phyloP scores from a whole-genome alignment of 805 yeast genomes.

The Allodekkera sacchari region DNA sequence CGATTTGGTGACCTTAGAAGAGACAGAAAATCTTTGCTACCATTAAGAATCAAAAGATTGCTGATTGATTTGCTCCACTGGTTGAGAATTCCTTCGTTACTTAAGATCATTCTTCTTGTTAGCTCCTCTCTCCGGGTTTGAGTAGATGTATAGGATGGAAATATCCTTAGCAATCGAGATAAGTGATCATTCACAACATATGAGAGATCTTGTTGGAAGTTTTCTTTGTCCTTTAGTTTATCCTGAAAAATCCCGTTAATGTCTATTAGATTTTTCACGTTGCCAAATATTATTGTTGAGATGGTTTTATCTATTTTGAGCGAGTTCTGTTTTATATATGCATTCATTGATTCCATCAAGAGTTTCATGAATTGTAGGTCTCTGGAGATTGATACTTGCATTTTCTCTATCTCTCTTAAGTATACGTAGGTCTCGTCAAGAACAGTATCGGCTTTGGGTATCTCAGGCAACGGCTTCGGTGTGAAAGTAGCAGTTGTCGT shows the following conservation, averaged over 20 bases:
- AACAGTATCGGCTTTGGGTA: no score
- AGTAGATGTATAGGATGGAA: slow-evolving; percentile 16
- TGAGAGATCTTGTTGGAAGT: slow-evolving; percentile 6
- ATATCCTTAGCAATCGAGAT: slow-evolving; percentile 16
- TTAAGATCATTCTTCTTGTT: not conserved
- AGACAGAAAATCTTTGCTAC: slow-evolving; percentile 1
- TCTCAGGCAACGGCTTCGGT: no score
- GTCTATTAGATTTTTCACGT: slow-evolving; percentile 9
- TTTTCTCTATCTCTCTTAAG: no score
- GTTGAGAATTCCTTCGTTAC: slow-evolving; percentile 6
- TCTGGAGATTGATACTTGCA: no score
- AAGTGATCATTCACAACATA: slow-evolving; percentile 13
- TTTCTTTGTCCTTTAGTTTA: slow-evolving; percentile 3
- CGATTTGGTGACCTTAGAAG: slow-evolving; percentile 7
- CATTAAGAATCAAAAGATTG: slow-evolving; percentile 2
- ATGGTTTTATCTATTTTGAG: slow-evolving; percentile 1
- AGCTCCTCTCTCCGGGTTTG: not conserved
- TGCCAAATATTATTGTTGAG: slow-evolving; percentile 10
- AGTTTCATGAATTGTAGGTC: not conserved
- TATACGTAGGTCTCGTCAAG: no score
- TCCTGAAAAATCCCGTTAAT: slow-evolving; percentile 9
- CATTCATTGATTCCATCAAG: slow-evolving; percentile 1
- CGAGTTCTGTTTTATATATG: slow-evolving; percentile 2
- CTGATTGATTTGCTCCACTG: slow-evolving; percentile 9
- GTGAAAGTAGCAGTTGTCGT: no score